phyloP scores from a whole-genome alignment of 2,329 filamentous ascomycete species.

The Fusarium agapanthi region DNA sequence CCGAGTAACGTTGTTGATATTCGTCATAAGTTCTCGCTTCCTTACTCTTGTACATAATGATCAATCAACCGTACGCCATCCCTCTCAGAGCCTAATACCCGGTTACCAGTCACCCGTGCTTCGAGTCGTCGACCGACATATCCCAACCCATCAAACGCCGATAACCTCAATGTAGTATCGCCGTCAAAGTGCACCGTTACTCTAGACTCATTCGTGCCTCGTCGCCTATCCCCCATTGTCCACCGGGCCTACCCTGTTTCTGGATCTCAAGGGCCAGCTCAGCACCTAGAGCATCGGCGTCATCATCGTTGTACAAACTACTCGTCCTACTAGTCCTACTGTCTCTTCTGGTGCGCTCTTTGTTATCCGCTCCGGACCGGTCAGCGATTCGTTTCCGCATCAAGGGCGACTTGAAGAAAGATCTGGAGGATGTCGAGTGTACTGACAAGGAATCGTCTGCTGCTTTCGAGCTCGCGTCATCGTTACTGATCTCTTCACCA shows the following conservation, averaged over 20 bases:
- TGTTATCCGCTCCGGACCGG: slow-evolving; percentile 45
- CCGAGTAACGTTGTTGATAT: slow-evolving; percentile 20
- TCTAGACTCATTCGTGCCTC: slow-evolving; percentile 86
- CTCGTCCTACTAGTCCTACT: slow-evolving; percentile 56
- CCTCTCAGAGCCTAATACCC: not conserved
- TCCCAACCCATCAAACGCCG: slow-evolving; percentile 50
- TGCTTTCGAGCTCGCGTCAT: slow-evolving; percentile 43
- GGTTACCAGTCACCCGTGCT: not conserved
- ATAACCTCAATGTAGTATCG: slow-evolving; percentile 16
- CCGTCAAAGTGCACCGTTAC: slow-evolving; percentile 19
- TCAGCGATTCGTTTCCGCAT: slow-evolving; percentile 53
- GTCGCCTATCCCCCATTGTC: slow-evolving; percentile 81
- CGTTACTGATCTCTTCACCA: slow-evolving; percentile 39
- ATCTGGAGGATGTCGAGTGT: slow-evolving; percentile 59
- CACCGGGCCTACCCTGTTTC: slow-evolving; percentile 62
- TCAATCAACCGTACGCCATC: slow-evolving; percentile 19
- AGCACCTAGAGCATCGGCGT: slow-evolving; percentile 52
- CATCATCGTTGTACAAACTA: slow-evolving; percentile 54
- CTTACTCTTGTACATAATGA: slow-evolving; percentile 15
- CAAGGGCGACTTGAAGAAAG: slow-evolving; percentile 53
- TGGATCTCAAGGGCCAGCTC: slow-evolving; percentile 62
- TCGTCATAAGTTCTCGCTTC: slow-evolving; percentile 5
- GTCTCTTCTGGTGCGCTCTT: slow-evolving; percentile 51
- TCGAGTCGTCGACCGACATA: not conserved
- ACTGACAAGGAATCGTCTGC: slow-evolving; percentile 56